These are phyloP conservation scores for Sporisorium iseilematis-ciliati DNA, from an alignment of 1,284 basidiomycete genomes.

Conservation along the genomic window DNA sequence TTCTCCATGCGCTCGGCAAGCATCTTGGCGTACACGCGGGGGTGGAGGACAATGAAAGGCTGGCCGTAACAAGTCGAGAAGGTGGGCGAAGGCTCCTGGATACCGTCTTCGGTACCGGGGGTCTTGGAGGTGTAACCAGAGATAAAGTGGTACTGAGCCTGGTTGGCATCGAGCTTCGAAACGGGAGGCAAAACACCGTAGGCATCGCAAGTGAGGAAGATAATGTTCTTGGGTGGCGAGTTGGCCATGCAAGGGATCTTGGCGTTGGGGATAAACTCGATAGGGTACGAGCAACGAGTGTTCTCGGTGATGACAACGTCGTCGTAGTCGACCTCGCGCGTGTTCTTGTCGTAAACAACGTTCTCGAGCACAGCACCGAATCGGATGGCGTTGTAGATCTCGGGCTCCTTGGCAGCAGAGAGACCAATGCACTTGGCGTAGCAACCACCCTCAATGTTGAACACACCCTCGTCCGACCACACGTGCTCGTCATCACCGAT, in stretches of 20 bases:
- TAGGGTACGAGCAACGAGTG: constrained; percentile 81
- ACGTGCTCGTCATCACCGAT: constrained; percentile 70
- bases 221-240: constrained; percentile 80
- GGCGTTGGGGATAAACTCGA: constrained; percentile 87
- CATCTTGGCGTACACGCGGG: constrained; percentile 89
- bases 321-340: constrained; percentile 92
- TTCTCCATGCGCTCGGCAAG: constrained; percentile 93
- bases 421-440: constrained; percentile 99
- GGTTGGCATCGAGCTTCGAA: constrained; percentile 89
- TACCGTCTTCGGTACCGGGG: constrained; percentile 97
- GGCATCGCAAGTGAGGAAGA: constrained; percentile 98
- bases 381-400: constrained; percentile 94
- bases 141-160: constrained; percentile 84
- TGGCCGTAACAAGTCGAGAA: constrained; percentile 99
- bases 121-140: constrained; percentile 84
- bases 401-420: constrained; percentile 93
- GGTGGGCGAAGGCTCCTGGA: constrained; percentile 96
- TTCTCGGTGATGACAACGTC: constrained; percentile 98
- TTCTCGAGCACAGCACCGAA: constrained; percentile 98
- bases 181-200: constrained; percentile 98
- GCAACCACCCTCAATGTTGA: constrained; percentile 99
- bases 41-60: constrained; percentile 96
- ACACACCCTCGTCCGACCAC: constrained; percentile 79
- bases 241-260: constrained; percentile 73
- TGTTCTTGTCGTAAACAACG: constrained; percentile 93